phyloP scores from a whole-genome alignment of 805 yeast species.

The Candida anglica region DNA sequence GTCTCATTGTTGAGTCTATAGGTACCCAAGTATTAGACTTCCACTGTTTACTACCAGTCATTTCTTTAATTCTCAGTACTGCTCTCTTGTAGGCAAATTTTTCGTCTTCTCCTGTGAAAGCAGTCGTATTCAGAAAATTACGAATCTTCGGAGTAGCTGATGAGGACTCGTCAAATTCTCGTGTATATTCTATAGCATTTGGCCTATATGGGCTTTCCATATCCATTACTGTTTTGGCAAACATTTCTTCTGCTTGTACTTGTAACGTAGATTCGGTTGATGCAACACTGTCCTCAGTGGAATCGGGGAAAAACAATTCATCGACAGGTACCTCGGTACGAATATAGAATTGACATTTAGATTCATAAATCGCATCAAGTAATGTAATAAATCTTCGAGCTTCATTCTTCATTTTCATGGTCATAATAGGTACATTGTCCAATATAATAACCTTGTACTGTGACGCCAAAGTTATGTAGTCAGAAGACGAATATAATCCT shows the following conservation, averaged over 20 bases:
- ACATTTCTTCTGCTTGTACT: conserved; percentile 69
- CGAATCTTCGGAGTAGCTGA: conserved; percentile 3
- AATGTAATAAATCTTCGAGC: conserved; percentile 66
- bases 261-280: conserved; percentile 24
- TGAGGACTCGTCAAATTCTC: conserved; percentile 3
- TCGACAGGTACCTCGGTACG: conserved; percentile 48
- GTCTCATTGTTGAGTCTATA: conserved; percentile 45
- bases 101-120: conserved; percentile 77
- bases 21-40: conserved; percentile 55
- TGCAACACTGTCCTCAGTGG: conserved; percentile 10
- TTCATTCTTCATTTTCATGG: conserved; percentile 56
- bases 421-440: conserved; percentile 59
- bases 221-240: conserved; percentile 57
- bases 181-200: conserved; percentile 46
- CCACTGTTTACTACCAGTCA: conserved; percentile 54
- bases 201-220: conserved; percentile 65
- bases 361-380: conserved; percentile 66
- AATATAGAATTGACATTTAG: conserved; percentile 56
- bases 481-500: conserved; percentile 60
- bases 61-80: conserved; percentile 58
- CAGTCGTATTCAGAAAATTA: conserved; percentile 44
- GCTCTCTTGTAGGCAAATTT: conserved; percentile 71
- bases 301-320: conserved; percentile 60
- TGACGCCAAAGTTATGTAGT: conserved; percentile 65
- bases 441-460: conserved; percentile 52